Conservation (phyloP, 2,329 filamentous ascomycete genomes). For the Trichoderma atroviride region DNA sequence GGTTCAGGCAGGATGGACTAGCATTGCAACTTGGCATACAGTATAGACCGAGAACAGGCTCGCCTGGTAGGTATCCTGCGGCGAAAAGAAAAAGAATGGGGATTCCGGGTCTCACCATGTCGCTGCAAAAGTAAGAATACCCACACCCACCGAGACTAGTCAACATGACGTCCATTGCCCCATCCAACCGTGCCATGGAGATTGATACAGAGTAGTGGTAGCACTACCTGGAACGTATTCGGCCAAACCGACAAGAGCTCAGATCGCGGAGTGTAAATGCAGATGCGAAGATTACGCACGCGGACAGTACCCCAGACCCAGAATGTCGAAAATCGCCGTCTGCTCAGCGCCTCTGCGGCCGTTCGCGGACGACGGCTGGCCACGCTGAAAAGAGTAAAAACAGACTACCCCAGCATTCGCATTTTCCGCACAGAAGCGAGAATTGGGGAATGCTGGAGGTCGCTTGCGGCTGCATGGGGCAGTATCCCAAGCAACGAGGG, state of each 20-base stretch:
- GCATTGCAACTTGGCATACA: not conserved
- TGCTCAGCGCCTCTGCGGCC: not conserved
- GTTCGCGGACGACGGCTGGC: not conserved
- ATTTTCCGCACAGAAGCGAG: not conserved
- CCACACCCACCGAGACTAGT: conserved; percentile 19
- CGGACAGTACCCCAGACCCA: not conserved
- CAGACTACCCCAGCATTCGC: not conserved
- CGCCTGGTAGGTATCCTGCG: conserved; percentile 8
- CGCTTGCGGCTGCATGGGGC: conserved; percentile 17
- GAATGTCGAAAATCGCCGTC: not conserved
- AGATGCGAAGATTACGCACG: conserved; percentile 5
- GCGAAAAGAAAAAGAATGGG: conserved; percentile 20
- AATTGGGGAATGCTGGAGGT: conserved; percentile 15
- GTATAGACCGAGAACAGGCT: not conserved
- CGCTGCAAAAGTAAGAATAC: conserved; percentile 8
- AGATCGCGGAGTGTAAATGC: not conserved
- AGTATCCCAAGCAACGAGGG: conserved; percentile 24
- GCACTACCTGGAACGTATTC: conserved; percentile 4
- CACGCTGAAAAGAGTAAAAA: not conserved
- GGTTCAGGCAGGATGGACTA: not conserved
- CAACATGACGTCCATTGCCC: conserved; percentile 23
- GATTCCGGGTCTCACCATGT: conserved; percentile 16
- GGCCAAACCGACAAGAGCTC: conserved; percentile 10
- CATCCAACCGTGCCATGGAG: conserved; percentile 6
- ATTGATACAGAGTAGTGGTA: not conserved